Percentiles rank a stretch among this genome's conserved stretches.
These are phyloP conservation scores for Aspergillus persii DNA, from an alignment of 2,329 filamentous ascomycete species.

Conservation along the genomic window DNA sequence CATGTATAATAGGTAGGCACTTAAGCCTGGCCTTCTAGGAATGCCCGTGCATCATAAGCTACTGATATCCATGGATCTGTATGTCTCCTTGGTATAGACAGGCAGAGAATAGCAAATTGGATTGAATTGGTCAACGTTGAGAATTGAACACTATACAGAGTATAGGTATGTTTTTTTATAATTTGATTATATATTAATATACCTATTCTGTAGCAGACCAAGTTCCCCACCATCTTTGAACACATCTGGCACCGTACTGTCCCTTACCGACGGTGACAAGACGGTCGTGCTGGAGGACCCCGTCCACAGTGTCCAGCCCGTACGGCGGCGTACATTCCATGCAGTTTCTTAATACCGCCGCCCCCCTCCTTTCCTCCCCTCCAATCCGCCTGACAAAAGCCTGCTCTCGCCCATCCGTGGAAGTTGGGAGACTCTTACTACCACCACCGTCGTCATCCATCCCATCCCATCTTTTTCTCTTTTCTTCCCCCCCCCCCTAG, in stretches of 20 bases:
- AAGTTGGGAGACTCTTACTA: not conserved
- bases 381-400: constrained; percentile 9
- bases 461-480: constrained; percentile 3
- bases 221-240: too few species aligned
- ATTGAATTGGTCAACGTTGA: too few species aligned
- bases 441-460: constrained; percentile 3
- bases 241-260: not conserved
- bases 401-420: constrained; percentile 2
- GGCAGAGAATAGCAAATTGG: too few species aligned
- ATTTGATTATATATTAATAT: too few species aligned
- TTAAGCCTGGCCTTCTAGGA: not conserved
- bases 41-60: not conserved
- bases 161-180: too few species aligned
- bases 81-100: too few species aligned
- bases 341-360: not conserved
- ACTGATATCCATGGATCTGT: not conserved
- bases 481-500: constrained; percentile 4
- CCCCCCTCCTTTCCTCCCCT: not conserved
- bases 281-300: not conserved
- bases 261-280: not conserved
- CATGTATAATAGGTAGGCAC: not conserved
- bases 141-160: too few species aligned
- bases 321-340: not conserved
- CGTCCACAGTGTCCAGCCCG: not conserved
- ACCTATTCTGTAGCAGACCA: too few species aligned